Conservation (phyloP, 257 asterid species). For the Nicotiana tabacum region DNA sequence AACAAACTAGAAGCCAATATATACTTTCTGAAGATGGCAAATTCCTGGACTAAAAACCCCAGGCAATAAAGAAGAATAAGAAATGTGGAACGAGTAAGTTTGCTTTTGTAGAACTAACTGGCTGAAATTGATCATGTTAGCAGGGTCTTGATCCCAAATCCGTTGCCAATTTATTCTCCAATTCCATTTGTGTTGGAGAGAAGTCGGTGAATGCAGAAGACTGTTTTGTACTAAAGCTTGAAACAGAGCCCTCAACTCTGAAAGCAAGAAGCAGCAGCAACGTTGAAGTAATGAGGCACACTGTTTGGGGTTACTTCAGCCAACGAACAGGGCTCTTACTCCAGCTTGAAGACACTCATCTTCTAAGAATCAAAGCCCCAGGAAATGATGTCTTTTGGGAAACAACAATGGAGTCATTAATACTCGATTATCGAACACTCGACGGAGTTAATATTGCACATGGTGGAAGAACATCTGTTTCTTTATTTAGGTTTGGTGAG, state of each 20-base stretch:
- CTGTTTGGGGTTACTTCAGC: conserved; percentile 17
- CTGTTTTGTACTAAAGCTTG: conserved; percentile 37
- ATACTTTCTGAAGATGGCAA: not conserved
- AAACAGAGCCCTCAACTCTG: conserved; percentile 18
- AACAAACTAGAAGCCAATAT: not conserved
- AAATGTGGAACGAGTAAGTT: not conserved
- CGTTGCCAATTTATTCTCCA: conserved; percentile 31
- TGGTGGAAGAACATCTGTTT: conserved; percentile 30
- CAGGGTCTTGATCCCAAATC: conserved; percentile 41
- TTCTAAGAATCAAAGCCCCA: conserved; percentile 18
- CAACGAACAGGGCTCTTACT: conserved; percentile 35
- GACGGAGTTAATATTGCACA: conserved; percentile 42
- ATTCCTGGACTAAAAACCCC: not conserved
- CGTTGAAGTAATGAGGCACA: conserved; percentile 34
- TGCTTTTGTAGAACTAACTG: not conserved
- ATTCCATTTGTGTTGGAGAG: conserved; percentile 38
- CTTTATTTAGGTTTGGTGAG: conserved; percentile 14
- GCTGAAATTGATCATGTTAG: not conserved
- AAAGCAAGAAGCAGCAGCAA: conserved; percentile 28
- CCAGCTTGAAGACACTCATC: conserved; percentile 35
- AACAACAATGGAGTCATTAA: conserved; percentile 15
- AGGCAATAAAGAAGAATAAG: not conserved
- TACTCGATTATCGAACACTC: conserved; percentile 31
- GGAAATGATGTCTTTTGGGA: conserved; percentile 12
- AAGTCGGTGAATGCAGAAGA: conserved; percentile 30